A percentile compares a stretch with the other conserved stretches of the same genome.
Conservation (phyloP, 345 rosid species). For the Eucalyptus cloeziana region DNA sequence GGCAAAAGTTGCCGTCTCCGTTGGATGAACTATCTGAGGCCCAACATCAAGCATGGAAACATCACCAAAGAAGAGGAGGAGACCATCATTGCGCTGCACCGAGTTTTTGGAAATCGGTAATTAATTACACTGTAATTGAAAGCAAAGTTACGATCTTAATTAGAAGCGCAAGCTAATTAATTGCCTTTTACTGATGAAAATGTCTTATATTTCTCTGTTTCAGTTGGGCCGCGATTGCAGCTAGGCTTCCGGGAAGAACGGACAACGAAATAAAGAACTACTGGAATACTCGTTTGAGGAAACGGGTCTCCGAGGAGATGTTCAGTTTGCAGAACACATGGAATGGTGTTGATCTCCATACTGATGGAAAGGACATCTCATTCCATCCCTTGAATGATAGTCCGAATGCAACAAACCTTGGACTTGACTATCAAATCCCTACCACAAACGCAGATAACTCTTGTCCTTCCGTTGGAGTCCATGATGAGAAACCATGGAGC, state of each 20-base stretch:
- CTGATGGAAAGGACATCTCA: neutral
- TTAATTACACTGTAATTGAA: neutral
- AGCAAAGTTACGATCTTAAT: neutral
- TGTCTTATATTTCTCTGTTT: neutral
- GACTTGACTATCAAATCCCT: neutral
- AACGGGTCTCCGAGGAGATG: neutral
- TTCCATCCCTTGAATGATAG: neutral
- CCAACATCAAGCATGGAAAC: constrained; percentile 4
- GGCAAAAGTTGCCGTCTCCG: constrained; percentile 14
- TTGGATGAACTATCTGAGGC: constrained; percentile 10
- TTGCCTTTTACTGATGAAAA: neutral
- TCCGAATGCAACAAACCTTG: neutral
- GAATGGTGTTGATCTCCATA: neutral
- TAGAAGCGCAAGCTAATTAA: neutral
- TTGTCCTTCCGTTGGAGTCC: neutral
- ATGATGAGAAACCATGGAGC: neutral
- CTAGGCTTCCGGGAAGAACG: neutral
- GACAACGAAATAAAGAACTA: constrained; percentile 2
- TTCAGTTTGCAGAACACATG: neutral
- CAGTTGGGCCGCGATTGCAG: constrained; percentile 1
- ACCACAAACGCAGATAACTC: neutral
- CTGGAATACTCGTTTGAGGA: constrained; percentile 1
- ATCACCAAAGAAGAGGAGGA: constrained; percentile 5
- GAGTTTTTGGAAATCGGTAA: constrained; percentile 2
- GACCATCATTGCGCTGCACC: neutral